These are phyloP conservation scores for Vanrija sp. DNA, from an alignment of 1,284 basidiomycete genomes.

Conservation along the genomic window DNA sequence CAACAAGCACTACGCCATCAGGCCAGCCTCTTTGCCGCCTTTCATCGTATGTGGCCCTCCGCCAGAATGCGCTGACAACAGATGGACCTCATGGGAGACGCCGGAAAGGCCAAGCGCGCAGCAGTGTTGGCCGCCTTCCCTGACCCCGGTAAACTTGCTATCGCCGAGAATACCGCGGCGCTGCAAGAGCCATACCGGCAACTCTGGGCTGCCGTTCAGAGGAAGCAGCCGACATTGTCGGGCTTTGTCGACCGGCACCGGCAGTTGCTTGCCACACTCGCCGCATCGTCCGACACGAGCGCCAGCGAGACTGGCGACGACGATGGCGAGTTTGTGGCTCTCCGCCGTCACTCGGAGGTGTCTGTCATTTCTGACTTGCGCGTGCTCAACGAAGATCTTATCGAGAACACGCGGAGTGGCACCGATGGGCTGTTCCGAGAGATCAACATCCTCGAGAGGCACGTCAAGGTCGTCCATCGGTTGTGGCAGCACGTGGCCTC, in stretches of 20 bases:
- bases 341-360: not conserved
- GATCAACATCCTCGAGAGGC: not conserved
- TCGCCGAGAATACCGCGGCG: not conserved
- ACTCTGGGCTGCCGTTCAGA: constrained; percentile 7
- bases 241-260: not conserved
- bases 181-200: constrained; percentile 1
- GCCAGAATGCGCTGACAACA: constrained; percentile 8
- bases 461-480: constrained; percentile 4
- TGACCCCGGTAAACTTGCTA: not conserved
- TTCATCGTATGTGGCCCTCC: constrained; percentile 28
- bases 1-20: constrained; percentile 1
- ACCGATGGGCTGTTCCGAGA: not conserved
- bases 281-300: not conserved
- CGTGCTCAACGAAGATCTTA: not conserved
- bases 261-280: not conserved
- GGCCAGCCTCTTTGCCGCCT: constrained; percentile 9
- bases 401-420: not conserved
- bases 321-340: not conserved
- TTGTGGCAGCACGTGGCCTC: constrained; percentile 2
- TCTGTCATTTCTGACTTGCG: not conserved
- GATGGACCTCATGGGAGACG: constrained; percentile 29
- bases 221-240: not conserved
- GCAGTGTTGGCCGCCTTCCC: constrained; percentile 24
- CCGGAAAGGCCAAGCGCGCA: constrained; percentile 8
- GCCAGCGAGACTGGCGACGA: not conserved